Conservation (phyloP, 192 early-diverging fungal species). For the Linnemannia schmuckeri region DNA sequence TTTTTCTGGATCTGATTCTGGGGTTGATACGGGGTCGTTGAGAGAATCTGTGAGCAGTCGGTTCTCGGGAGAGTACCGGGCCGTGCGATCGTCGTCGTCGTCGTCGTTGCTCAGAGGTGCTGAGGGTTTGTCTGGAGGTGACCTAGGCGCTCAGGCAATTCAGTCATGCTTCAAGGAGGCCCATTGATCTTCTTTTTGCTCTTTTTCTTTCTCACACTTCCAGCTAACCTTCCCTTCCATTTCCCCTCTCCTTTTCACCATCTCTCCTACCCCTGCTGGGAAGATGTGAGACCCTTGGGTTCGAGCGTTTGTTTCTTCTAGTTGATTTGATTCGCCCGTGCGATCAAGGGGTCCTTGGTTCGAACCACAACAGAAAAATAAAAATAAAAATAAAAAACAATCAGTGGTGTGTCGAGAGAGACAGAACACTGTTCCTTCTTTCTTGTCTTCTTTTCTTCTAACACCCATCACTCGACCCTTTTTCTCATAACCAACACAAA, state of each 20-base stretch:
- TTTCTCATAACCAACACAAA: neutral
- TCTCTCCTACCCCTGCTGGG: neutral
- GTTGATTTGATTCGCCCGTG: neutral
- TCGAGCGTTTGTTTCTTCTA: neutral
- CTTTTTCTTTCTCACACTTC: neutral
- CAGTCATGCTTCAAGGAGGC: constrained; percentile 28
- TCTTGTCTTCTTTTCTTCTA: neutral
- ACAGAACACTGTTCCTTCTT: neutral
- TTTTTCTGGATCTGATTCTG: neutral
- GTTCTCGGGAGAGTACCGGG: neutral
- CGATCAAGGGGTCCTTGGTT: neutral
- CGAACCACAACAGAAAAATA: too few relatives aligned
- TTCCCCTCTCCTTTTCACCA: neutral
- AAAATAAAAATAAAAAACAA: neutral
- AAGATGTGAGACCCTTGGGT: neutral
- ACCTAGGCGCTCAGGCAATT: constrained; percentile 29
- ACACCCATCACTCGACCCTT: neutral
- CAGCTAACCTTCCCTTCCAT: neutral
- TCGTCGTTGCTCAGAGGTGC: too few relatives aligned
- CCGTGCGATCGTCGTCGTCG: neutral
- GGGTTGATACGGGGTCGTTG: neutral
- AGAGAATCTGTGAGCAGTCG: neutral
- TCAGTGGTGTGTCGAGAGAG: neutral
- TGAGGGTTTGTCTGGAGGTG: neutral
- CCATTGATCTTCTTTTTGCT: neutral